Evolutionary conservation across 73 alveolate genomes (phyloP).

Genomic region (Blepharisma stoltei): DNA sequence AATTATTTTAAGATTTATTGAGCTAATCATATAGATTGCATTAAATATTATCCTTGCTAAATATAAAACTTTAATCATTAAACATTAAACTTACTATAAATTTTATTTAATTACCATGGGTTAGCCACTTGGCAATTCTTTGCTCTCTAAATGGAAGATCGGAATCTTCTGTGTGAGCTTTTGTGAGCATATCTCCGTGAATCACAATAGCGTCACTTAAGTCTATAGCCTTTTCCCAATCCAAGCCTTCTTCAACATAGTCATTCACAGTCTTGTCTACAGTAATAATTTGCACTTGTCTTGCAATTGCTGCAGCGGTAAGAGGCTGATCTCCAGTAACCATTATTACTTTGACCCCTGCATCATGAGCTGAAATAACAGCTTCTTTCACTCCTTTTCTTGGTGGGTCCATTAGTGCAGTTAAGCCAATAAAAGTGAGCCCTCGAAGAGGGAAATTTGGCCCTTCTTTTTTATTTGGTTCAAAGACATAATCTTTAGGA

Average conservation of each 20-base stretch:
- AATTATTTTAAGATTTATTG: no score
- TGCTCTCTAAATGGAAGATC: slow-evolving; percentile 63
- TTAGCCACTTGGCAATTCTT: slow-evolving; percentile 65
- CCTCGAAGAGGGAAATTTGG: slow-evolving; percentile 60
- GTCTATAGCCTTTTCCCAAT: not conserved
- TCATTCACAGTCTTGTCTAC: slow-evolving; percentile 4
- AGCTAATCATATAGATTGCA: no score
- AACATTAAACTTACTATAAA: no score
- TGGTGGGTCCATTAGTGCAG: slow-evolving; percentile 95
- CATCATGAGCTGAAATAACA: slow-evolving; percentile 69
- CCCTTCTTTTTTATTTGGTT: slow-evolving; percentile 47
- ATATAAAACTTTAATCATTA: no score
- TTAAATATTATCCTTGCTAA: no score
- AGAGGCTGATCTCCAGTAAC: slow-evolving; percentile 26
- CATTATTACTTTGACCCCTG: slow-evolving; percentile 56
- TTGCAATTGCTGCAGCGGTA: slow-evolving; percentile 23
- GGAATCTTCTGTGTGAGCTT: slow-evolving; percentile 38
- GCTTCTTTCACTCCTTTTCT: slow-evolving; percentile 83
- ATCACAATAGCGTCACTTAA: slow-evolving; percentile 13
- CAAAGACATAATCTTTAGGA: slow-evolving; percentile 39
- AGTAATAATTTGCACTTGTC: not conserved
- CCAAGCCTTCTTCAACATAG: slow-evolving; percentile 2
- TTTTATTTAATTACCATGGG: no score
- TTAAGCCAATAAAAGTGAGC: slow-evolving; percentile 81
- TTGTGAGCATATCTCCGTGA: not conserved